Base-by-base conservation (phyloP, 1,284 basidiomycete species). In the Apiotrichum gamsii region DNA sequence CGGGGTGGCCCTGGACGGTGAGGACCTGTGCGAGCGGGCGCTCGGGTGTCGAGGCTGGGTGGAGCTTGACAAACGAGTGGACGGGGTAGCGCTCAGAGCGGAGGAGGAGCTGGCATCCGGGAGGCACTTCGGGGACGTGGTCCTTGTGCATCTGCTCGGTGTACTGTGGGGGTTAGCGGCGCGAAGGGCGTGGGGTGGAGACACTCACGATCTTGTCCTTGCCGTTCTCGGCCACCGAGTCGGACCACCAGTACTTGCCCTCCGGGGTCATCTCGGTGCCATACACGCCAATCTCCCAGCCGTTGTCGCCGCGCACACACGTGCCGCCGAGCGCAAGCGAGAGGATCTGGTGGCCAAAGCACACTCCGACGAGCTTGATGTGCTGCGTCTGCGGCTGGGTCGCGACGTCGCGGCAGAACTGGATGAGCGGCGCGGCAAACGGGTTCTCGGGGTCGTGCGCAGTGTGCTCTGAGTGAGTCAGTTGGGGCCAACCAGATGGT, bases 61-160 rank as follows among this genome's bases (percentile, higher is more conserved):
- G 73, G 43, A 62, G 65, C 31, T 70, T 65, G 46, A 74, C 67
- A 51, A 78, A 69, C 25, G 74, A 75, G 47, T 79, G 78, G 14
- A 76, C 60, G 9, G 67, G 60, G 36, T 73, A 75, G 43, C 64
- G 62, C 3, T 59, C 46, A 3, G 76, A 74, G 10, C 63, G 70
- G 18, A 72, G 74, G 2, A 79, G 65, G 15, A 74, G 64, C 4
- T 63, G 47, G 50, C 75, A 76, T n/a, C 61, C 62, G 0, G 68
- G 63, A 0, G 78, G 77, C 5, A 75, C 35, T 0, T 59, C 39
- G 2, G 72, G 62, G 18, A 78, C 75, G 43, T 74, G 64, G 51
- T 78, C 77, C 33, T 69, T 70, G 64, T 79, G 77, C 56, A 78
- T 74, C 57, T 79, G 76, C 45, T 78, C 72, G n/a, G 77, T 67